Percentiles rank a stretch among this genome's conserved stretches.
Conservation (phyloP, 257 asterid genomes). For the Scutellaria minor region DNA sequence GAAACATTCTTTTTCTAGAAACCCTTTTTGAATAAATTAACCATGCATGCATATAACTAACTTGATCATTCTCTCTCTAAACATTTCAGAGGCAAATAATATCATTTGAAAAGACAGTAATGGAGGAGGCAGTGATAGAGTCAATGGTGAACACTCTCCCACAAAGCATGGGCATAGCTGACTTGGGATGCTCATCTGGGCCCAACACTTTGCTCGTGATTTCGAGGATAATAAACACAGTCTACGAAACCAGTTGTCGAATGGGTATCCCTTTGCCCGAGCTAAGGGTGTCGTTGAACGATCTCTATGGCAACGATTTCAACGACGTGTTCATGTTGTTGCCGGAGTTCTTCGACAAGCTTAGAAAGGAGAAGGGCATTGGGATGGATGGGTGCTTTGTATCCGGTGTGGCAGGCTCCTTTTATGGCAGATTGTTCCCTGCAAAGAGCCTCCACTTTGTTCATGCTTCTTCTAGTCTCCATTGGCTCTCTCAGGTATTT, state of each 20-base stretch:
- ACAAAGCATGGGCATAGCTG: constrained; percentile 63
- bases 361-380: constrained; percentile 37
- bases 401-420: constrained; percentile 58
- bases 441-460: constrained; percentile 52
- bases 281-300: constrained; percentile 60
- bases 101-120: constrained; percentile 34
- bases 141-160: constrained; percentile 35
- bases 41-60: too few relatives aligned
- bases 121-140: constrained; percentile 51
- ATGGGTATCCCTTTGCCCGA: constrained; percentile 49
- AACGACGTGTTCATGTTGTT: constrained; percentile 51
- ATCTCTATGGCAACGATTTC: constrained; percentile 78
- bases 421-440: constrained; percentile 70
- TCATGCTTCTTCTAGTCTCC: constrained; percentile 77
- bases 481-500: constrained; percentile 72
- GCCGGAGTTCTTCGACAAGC: constrained; percentile 51
- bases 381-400: constrained; percentile 47
- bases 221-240: constrained; percentile 40
- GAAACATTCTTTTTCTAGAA: background rate
- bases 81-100: constrained; percentile 61
- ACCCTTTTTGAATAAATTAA: too few relatives aligned
- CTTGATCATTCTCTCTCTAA: too few relatives aligned
- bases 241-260: background rate
- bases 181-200: constrained; percentile 77
- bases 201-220: constrained; percentile 57